These are phyloP conservation scores for Moesziomyces aphidis DNA, from an alignment of 1,284 basidiomycete species.

Conservation along the genomic window DNA sequence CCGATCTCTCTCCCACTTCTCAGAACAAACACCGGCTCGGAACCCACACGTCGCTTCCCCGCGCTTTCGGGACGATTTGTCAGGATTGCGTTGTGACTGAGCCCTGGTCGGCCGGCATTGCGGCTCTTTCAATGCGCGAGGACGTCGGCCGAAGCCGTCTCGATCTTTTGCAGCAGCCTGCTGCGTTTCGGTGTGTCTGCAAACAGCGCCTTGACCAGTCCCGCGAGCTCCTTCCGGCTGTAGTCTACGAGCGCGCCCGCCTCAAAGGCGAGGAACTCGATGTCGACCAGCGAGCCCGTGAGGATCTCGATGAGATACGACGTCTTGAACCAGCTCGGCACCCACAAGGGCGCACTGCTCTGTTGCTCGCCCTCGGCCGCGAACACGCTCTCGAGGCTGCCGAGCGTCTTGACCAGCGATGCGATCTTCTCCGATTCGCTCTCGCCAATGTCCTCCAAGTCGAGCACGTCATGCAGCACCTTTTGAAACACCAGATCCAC, in stretches of 20 bases:
- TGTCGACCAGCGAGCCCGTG: constrained; percentile 73
- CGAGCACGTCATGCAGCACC: constrained; percentile 81
- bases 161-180: constrained; percentile 56
- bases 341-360: constrained; percentile 54
- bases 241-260: constrained; percentile 92
- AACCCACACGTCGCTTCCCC: no score
- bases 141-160: constrained; percentile 35
- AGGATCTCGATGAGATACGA: constrained; percentile 64
- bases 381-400: constrained; percentile 82
- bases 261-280: constrained; percentile 87
- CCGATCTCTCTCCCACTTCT: no score
- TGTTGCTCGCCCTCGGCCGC: constrained; percentile 71
- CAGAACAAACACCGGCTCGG: no score
- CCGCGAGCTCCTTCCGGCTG: constrained; percentile 82
- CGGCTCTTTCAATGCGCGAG: constrained; percentile 17
- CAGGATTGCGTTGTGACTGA: no score
- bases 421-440: constrained; percentile 85
- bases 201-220: constrained; percentile 86
- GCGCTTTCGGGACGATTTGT: no score
- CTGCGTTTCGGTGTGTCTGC: constrained; percentile 70
- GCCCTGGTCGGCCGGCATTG: no score
- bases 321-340: constrained; percentile 66
- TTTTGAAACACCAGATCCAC: constrained; percentile 79
- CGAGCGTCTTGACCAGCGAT: constrained; percentile 81
- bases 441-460: constrained; percentile 88